These are phyloP conservation scores for Blakeslea trispora DNA, from an alignment of 371 early-diverging fungal genomes.

Conservation along the genomic window DNA sequence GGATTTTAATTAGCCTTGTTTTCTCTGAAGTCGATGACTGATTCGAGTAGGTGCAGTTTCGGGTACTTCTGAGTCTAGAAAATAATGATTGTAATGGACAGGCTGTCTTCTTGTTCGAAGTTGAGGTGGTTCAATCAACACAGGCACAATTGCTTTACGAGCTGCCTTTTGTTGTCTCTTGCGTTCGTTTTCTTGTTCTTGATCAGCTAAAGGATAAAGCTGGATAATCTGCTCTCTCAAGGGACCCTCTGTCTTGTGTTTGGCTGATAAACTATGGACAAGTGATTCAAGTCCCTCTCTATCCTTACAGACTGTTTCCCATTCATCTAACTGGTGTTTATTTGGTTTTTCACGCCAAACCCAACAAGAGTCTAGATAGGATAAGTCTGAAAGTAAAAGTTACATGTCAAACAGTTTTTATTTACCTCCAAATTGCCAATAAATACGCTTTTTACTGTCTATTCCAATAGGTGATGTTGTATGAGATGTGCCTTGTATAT, in stretches of 20 bases:
- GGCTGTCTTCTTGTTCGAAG: slow-evolving; percentile 24
- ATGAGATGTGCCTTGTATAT: slow-evolving; percentile 32
- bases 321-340: slow-evolving; percentile 19
- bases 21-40: slow-evolving; percentile 19
- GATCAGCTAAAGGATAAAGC: slow-evolving; percentile 23
- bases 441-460: slow-evolving; percentile 32
- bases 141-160: slow-evolving; percentile 15
- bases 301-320: slow-evolving; percentile 34
- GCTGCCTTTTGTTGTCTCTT: slow-evolving; percentile 23
- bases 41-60: slow-evolving; percentile 13
- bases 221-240: slow-evolving; percentile 13
- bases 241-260: slow-evolving; percentile 23
- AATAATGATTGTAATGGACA: slow-evolving; percentile 27
- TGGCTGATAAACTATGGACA: slow-evolving; percentile 14
- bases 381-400: too few relatives aligned
- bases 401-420: background rate
- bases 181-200: slow-evolving; percentile 15
- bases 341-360: slow-evolving; percentile 36
- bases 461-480: slow-evolving; percentile 24
- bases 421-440: slow-evolving; percentile 47
- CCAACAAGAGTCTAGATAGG: slow-evolving; percentile 26
- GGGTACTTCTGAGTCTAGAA: background rate
- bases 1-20: background rate
- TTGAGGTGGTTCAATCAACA: slow-evolving; percentile 15
- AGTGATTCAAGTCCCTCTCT: slow-evolving; percentile 22